phyloP scores from a whole-genome alignment of 2,329 filamentous ascomycete genomes.

The Westerdykella ornata region DNA sequence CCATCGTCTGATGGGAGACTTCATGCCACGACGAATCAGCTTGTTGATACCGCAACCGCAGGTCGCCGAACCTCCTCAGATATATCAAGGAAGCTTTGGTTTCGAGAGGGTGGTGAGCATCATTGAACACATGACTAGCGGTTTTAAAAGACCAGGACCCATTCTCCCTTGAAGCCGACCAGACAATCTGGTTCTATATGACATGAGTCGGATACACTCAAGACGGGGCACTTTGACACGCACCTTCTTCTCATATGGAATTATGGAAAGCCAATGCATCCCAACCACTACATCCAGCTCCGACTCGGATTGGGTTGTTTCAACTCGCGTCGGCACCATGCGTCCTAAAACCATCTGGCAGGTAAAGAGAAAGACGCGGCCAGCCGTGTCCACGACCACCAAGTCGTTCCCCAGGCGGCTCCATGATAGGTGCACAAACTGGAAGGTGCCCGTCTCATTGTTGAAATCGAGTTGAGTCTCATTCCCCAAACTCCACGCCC shows the following conservation, averaged over 20 bases:
- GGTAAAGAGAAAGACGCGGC: conserved; percentile 67
- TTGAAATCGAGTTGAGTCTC: conserved; percentile 60
- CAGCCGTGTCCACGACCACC: conserved; percentile 72
- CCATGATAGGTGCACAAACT: conserved; percentile 77
- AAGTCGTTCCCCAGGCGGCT: conserved; percentile 70
- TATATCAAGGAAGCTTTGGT: conserved; percentile 68
- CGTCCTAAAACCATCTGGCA: conserved; percentile 68
- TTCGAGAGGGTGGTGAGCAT: conserved; percentile 65
- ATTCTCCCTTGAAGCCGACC: conserved; percentile 36
- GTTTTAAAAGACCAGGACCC: conserved; percentile 62
- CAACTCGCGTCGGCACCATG: conserved; percentile 55
- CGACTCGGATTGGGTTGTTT: conserved; percentile 62
- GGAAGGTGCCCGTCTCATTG: conserved; percentile 56
- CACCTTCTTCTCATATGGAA: conserved; percentile 39
- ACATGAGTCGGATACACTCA: background rate
- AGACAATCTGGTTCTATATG: conserved; percentile 33
- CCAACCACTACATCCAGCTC: conserved; percentile 75
- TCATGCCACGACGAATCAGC: conserved; percentile 67
- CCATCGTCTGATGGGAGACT: conserved; percentile 65
- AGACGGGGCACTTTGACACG: background rate
- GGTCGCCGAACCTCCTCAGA: conserved; percentile 64
- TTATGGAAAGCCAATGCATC: conserved; percentile 67
- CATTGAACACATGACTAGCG: conserved; percentile 57
- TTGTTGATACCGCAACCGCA: conserved; percentile 73
- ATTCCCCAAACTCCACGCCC: conserved; percentile 69